A percentile compares a stretch with the other conserved stretches of the same genome.
Conservation (phyloP, 371 early-diverging fungal genomes). For the Parasitella parasitica region DNA sequence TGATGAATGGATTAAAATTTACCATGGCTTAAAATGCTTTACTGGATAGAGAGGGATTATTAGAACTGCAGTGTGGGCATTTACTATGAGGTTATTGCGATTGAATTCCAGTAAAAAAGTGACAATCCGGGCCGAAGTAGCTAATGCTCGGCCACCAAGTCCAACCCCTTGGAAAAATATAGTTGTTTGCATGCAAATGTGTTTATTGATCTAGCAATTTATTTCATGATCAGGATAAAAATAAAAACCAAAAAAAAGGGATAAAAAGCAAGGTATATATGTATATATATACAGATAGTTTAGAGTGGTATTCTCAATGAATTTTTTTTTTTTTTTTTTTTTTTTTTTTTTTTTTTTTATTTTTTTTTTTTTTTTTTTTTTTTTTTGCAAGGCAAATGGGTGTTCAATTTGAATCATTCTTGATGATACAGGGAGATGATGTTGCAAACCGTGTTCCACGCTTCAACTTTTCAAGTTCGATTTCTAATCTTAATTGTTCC, state of each 20-base stretch:
- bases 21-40: conserved; percentile 38
- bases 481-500: conserved; percentile 38
- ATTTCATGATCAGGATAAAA: background rate
- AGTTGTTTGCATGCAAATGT: too few species aligned
- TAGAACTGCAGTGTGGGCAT: background rate
- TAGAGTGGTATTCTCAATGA: too few species aligned
- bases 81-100: background rate
- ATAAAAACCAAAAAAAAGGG: background rate
- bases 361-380: background rate
- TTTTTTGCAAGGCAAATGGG: background rate
- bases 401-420: background rate
- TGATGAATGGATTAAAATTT: conserved; percentile 4
- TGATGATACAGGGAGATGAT: background rate
- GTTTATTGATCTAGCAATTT: too few species aligned
- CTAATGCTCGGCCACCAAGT: too few species aligned
- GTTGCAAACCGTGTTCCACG: background rate
- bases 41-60: conserved; percentile 22
- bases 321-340: conserved; percentile 8
- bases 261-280: background rate
- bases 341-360: too few species aligned
- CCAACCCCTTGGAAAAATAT: too few species aligned
- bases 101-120: too few species aligned
- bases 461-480: conserved; percentile 34
- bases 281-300: too few species aligned
- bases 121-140: background rate